Percentiles rank a stretch among this genome's conserved stretches.
phyloP scores from a whole-genome alignment of 805 yeast species.

The Saccharomyces eubayanus region DNA sequence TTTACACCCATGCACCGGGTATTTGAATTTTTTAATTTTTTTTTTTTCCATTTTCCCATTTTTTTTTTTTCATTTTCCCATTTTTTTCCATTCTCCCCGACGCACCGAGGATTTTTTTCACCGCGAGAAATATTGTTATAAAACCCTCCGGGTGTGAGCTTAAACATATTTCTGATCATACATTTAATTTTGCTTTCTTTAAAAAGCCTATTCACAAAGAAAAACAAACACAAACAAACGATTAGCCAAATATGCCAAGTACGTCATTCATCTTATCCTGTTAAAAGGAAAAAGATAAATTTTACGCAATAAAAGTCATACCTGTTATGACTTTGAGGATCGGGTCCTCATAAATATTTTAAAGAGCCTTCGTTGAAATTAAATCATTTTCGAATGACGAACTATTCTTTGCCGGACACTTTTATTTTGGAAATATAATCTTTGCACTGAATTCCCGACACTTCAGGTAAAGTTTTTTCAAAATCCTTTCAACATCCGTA shows the following conservation, averaged over 20 bases:
- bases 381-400: not conserved
- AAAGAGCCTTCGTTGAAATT: not conserved
- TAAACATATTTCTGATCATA: too few relatives aligned
- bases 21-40: not conserved
- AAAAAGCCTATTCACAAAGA: too few relatives aligned
- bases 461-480: constrained; percentile 43
- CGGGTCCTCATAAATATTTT: constrained; percentile 54
- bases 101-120: not conserved
- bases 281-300: not conserved
- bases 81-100: not conserved
- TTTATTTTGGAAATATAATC: constrained; percentile 2
- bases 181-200: too few relatives aligned
- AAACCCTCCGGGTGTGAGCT: not conserved
- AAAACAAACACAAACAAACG: not conserved
- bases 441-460: constrained; percentile 80
- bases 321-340: constrained; percentile 39
- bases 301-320: not conserved
- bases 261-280: constrained; percentile 5
- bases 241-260: constrained; percentile 14
- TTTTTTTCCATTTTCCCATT: not conserved
- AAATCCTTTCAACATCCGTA: not conserved
- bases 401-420: not conserved
- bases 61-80: not conserved
- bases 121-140: not conserved
- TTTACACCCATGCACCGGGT: not conserved